Conservation (phyloP, 31 red algal genomes). For the Asparagopsis taxiformis region DNA sequence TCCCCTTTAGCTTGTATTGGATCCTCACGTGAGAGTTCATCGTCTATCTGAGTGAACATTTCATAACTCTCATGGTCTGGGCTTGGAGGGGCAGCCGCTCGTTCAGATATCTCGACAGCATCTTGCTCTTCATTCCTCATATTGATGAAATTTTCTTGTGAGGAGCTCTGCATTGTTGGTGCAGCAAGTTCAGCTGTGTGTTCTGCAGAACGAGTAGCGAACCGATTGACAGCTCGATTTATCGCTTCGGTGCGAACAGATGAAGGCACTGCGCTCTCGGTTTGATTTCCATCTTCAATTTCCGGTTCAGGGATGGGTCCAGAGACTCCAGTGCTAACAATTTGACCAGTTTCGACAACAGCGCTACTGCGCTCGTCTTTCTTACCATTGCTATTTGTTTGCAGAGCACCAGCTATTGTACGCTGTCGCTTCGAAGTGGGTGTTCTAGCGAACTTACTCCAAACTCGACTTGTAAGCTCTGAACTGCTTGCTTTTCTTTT, state of each 20-base stretch:
- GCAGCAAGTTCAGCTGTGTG: slow-evolving; percentile 9
- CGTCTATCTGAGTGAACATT: slow-evolving; percentile 21
- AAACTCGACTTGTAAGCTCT: not conserved
- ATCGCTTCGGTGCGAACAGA: slow-evolving; percentile 38
- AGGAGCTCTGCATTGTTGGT: no score
- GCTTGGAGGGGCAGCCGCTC: slow-evolving; percentile 5
- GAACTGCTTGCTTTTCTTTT: not conserved
- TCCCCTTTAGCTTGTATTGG: not conserved
- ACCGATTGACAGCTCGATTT: slow-evolving; percentile 36
- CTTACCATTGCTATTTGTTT: no score
- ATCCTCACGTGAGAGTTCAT: not conserved
- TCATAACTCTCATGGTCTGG: slow-evolving; percentile 23
- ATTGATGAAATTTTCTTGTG: no score
- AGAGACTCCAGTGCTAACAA: not conserved
- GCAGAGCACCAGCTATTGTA: no score
- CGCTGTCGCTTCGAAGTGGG: no score
- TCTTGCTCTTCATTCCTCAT: not conserved
- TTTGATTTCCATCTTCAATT: not conserved
- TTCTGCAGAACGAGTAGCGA: slow-evolving; percentile 17
- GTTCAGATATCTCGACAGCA: no score
- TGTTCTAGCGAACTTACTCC: not conserved
- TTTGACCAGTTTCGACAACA: not conserved
- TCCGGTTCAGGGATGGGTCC: not conserved
- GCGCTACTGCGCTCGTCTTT: no score
- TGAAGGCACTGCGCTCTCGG: slow-evolving; percentile 4